A percentile compares a stretch with the other conserved stretches of the same genome.
Conservation (phyloP, 257 asterid genomes). For the Fraxinus pennsylvanica region DNA sequence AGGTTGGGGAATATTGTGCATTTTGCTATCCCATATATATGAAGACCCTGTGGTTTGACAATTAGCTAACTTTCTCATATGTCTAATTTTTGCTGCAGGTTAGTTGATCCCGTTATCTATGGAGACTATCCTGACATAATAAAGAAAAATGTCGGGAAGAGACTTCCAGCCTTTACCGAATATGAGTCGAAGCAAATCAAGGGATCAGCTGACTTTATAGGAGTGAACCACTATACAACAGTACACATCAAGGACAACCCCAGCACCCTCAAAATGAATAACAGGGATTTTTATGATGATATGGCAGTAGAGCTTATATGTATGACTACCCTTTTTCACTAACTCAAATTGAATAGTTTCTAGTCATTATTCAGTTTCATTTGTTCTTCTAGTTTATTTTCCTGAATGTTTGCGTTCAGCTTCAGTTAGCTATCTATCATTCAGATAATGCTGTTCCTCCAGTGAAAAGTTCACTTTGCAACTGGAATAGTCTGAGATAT, state of each 20-base stretch:
- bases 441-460: background rate
- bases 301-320: constrained; percentile 27
- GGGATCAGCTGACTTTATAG: constrained; percentile 63
- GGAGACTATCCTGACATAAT: constrained; percentile 66
- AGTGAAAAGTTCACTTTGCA: no score
- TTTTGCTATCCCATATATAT: no score
- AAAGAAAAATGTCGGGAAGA: constrained; percentile 43
- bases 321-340: constrained; percentile 23
- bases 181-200: constrained; percentile 47
- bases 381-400: background rate
- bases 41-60: background rate
- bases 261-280: constrained; percentile 20
- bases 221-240: constrained; percentile 49
- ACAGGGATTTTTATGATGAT: constrained; percentile 39
- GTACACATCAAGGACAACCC: constrained; percentile 34
- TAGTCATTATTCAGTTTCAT: background rate
- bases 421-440: background rate
- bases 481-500: background rate
- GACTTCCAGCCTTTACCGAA: constrained; percentile 50
- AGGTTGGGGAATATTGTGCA: background rate
- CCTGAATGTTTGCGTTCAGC: background rate
- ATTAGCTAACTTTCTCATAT: background rate
- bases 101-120: constrained; percentile 47
- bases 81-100: constrained; percentile 37
- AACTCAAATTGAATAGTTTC: background rate